Conservation (phyloP, 164 flowering plant genomes). For the Sextonia rubra region DNA sequence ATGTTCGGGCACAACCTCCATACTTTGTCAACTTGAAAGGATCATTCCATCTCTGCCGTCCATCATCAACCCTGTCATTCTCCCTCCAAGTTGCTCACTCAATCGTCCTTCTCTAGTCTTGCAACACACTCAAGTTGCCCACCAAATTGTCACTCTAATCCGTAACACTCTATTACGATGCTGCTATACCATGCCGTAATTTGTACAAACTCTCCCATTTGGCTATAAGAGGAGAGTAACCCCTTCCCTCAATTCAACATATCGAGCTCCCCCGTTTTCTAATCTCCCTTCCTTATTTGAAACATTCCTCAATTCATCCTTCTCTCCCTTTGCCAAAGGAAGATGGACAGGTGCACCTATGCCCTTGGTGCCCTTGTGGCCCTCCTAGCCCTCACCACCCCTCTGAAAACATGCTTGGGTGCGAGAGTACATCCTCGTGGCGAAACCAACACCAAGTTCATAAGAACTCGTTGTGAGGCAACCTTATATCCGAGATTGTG, state of each 20-base stretch:
- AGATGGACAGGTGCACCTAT: constrained; percentile 4
- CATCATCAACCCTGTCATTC: too few relatives aligned
- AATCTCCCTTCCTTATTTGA: neutral
- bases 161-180: neutral
- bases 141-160: neutral
- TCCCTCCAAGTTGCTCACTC: too few relatives aligned
- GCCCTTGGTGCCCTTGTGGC: neutral
- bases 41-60: too few relatives aligned
- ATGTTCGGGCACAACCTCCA: too few relatives aligned
- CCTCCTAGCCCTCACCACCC: constrained; percentile 3
- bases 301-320: neutral
- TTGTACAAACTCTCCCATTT: neutral
- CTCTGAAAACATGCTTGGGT: neutral
- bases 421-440: neutral
- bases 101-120: too few relatives aligned
- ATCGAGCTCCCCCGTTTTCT: neutral
- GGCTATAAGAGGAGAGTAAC: neutral
- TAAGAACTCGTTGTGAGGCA: constrained; percentile 38
- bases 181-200: neutral
- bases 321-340: neutral
- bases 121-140: too few relatives aligned
- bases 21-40: too few relatives aligned
- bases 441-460: constrained; percentile 37
- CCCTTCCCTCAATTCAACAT: neutral
- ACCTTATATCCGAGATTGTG: constrained; percentile 63